Evolutionary conservation across 2,329 filamentous ascomycete species (phyloP).

Genomic region (Aspergillus pseudotamarii): DNA sequence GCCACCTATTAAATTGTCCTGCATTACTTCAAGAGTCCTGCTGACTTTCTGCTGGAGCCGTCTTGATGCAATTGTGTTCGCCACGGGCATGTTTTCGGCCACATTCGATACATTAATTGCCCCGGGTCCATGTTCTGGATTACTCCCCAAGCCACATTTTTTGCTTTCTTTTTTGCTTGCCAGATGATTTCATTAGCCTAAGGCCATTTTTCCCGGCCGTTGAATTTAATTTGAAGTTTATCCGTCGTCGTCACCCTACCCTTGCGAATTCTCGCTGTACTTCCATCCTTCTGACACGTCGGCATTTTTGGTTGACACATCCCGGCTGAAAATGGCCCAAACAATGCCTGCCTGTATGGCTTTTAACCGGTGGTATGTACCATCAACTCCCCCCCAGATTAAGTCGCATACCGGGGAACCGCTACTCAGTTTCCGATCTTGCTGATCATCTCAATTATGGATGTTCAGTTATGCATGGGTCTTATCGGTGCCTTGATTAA

Average conservation of each 20-base stretch:
- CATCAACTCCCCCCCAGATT: slow-evolving; percentile 22
- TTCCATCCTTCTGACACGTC: slow-evolving; percentile 19
- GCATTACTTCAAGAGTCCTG: slow-evolving; percentile 21
- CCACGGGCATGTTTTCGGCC: slow-evolving; percentile 27
- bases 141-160: slow-evolving; percentile 22
- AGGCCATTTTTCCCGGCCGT: slow-evolving; percentile 10
- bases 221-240: slow-evolving; percentile 8
- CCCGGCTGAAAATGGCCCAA: slow-evolving; percentile 22
- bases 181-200: slow-evolving; percentile 3
- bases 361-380: slow-evolving; percentile 31
- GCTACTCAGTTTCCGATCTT: slow-evolving; percentile 28
- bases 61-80: slow-evolving; percentile 33
- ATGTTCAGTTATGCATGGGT: slow-evolving; percentile 9
- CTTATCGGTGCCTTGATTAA: slow-evolving; percentile 19
- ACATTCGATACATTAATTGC: slow-evolving; percentile 4
- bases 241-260: slow-evolving; percentile 5
- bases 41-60: slow-evolving; percentile 28
- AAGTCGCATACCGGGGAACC: slow-evolving; percentile 35
- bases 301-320: slow-evolving; percentile 14
- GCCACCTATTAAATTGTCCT: neutral
- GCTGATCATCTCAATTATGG: slow-evolving; percentile 22
- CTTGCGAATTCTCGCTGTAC: slow-evolving; percentile 1
- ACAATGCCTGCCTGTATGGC: slow-evolving; percentile 20
- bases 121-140: slow-evolving; percentile 12
- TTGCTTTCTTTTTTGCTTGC: slow-evolving; percentile 3